Evolutionary conservation across 192 early-diverging fungal genomes (phyloP).

Genomic region (Backusella parvicylindrica): DNA sequence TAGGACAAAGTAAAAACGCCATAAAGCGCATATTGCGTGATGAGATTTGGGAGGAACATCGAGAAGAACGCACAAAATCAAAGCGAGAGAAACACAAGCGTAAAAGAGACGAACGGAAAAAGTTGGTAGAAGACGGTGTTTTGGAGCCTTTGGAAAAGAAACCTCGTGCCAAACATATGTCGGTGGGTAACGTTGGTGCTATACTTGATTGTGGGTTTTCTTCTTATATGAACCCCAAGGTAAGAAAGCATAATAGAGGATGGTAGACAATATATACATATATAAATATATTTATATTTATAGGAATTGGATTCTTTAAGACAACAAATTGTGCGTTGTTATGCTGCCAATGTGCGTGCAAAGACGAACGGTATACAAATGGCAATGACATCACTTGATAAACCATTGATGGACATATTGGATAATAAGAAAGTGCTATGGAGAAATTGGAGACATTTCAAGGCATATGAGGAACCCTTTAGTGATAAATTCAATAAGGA

Average conservation of each 20-base stretch:
- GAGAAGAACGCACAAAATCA: constrained; percentile 43
- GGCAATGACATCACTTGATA: constrained; percentile 56
- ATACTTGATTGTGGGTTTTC: constrained; percentile 83
- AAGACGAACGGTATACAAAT: constrained; percentile 50
- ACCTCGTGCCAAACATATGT: constrained; percentile 46
- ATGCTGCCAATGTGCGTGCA: constrained; percentile 59
- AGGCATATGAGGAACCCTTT: constrained; percentile 22
- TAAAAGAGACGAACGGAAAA: constrained; percentile 45
- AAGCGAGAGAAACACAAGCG: constrained; percentile 48
- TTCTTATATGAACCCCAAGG: constrained; percentile 71
- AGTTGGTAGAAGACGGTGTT: constrained; percentile 40
- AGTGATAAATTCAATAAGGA: constrained; percentile 50
- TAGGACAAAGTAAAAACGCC: constrained; percentile 63
- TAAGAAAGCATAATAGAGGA: constrained; percentile 12
- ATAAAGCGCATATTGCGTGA: constrained; percentile 68
- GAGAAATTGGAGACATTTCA: constrained; percentile 36
- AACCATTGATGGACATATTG: constrained; percentile 28
- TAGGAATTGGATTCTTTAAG: constrained; percentile 68
- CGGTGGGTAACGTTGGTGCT: constrained; percentile 48
- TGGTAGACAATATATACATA: background rate
- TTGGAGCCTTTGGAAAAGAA: constrained; percentile 38
- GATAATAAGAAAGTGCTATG: constrained; percentile 35
- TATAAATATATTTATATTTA: background rate
- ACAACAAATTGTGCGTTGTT: constrained; percentile 73
- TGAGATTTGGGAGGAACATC: constrained; percentile 48